Conservation (phyloP, 179 eudicot species). For the Drosera spatulata region DNA sequence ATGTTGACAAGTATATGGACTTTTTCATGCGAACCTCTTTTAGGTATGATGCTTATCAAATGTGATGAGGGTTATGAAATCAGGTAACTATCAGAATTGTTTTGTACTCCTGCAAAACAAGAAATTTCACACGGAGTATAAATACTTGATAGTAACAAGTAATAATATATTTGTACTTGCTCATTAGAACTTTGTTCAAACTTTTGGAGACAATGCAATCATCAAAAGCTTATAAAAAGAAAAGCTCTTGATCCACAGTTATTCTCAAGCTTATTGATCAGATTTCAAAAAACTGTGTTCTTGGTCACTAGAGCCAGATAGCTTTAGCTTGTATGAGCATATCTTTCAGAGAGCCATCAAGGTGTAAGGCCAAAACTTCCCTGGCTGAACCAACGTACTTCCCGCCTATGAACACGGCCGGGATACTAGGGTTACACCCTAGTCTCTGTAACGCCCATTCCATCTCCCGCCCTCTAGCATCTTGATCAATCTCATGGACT, state of each 20-base stretch:
- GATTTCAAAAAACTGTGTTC: no score
- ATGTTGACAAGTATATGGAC: no score
- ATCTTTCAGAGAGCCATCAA: constrained; percentile 36
- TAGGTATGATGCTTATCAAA: no score
- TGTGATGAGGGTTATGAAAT: no score
- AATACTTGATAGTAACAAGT: no score
- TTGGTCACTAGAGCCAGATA: constrained; percentile 35
- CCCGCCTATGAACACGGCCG: constrained; percentile 49
- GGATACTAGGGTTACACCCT: constrained; percentile 44
- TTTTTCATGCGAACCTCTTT: no score
- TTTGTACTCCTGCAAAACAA: no score
- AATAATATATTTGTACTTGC: no score
- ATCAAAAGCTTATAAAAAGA: constrained; percentile 20
- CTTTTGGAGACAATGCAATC: no score
- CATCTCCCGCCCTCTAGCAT: constrained; percentile 44
- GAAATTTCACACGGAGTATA: no score
- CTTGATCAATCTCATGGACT: constrained; percentile 47
- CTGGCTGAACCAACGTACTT: constrained; percentile 33
- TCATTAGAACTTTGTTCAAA: no score
- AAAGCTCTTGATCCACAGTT: constrained; percentile 15
- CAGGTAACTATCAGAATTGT: no score
- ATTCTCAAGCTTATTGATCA: neutral
- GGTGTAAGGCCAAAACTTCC: constrained; percentile 36
- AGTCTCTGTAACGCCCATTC: constrained; percentile 37
- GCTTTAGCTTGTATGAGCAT: constrained; percentile 37